Conservation (phyloP, 164 flowering plant genomes). For the Vitis riparia region DNA sequence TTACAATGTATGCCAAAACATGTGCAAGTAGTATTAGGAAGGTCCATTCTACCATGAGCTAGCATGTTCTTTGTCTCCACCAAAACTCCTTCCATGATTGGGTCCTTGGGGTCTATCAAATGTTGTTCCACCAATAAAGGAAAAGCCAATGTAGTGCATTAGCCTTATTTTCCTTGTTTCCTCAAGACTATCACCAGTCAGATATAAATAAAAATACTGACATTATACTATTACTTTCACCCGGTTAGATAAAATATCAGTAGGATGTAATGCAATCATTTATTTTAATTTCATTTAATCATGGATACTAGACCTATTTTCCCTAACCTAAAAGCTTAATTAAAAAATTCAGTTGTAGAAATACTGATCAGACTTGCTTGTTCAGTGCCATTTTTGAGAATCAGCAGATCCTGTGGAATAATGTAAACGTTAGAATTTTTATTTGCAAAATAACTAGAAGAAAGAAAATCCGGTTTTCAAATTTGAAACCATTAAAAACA, state of each 20-base stretch:
- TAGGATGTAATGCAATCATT: constrained; percentile 7
- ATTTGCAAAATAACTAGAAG: no score
- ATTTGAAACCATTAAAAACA: no score
- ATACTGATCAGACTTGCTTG: constrained; percentile 40
- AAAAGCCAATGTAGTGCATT: background rate
- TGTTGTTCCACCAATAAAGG: constrained; percentile 45
- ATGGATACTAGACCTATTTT: background rate
- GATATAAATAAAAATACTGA: background rate
- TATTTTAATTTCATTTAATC: background rate
- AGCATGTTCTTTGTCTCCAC: constrained; percentile 85
- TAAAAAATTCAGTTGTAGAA: background rate
- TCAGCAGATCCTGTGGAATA: constrained; percentile 66
- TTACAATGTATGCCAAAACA: no score
- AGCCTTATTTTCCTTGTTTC: background rate
- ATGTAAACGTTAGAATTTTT: constrained; percentile 3
- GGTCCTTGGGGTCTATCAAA: constrained; percentile 49
- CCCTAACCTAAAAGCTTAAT: background rate
- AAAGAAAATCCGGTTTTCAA: no score
- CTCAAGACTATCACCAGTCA: no score
- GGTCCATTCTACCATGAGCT: constrained; percentile 81
- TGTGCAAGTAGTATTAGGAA: no score
- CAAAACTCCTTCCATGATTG: constrained; percentile 67
- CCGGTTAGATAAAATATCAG: background rate
- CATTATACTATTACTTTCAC: background rate
- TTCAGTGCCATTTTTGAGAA: constrained; percentile 62